These are phyloP conservation scores for Syzygium grande DNA, from an alignment of 345 rosid genomes.

Conservation along the genomic window DNA sequence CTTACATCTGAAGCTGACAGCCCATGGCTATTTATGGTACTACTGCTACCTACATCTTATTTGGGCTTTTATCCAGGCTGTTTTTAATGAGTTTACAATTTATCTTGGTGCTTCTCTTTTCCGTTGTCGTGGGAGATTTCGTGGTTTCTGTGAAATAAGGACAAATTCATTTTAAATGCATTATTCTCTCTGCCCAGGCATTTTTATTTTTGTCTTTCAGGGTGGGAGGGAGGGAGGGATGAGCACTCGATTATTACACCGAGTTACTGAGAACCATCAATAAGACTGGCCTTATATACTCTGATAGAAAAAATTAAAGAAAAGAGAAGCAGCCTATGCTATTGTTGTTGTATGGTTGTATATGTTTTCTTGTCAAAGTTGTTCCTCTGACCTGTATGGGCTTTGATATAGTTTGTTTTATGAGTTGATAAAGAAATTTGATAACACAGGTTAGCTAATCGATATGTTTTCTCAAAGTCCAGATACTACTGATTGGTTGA, in stretches of 20 bases:
- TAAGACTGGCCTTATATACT: background rate
- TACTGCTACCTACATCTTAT: background rate
- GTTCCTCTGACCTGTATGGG: background rate
- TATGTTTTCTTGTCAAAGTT: background rate
- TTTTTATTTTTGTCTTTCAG: background rate
- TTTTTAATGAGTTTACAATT: background rate
- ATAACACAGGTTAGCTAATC: background rate
- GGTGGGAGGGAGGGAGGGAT: background rate
- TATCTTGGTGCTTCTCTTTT: background rate
- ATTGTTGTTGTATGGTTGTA: background rate
- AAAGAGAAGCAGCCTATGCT: background rate
- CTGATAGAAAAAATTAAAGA: background rate
- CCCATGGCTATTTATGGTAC: conserved; percentile 79
- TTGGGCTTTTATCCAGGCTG: background rate
- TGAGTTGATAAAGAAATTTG: background rate
- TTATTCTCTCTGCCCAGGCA: background rate
- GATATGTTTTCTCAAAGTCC: background rate
- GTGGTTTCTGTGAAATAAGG: background rate
- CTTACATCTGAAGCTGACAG: conserved; percentile 37
- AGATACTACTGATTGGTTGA: background rate
- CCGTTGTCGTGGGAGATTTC: background rate
- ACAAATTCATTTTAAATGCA: background rate
- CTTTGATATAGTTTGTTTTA: background rate
- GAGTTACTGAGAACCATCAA: background rate
- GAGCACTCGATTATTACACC: background rate